A percentile compares a stretch with the other conserved stretches of the same genome.
Evolutionary conservation across 495 filamentous ascomycete species (phyloP).

Genomic region (Cercophora newfieldiana): DNA sequence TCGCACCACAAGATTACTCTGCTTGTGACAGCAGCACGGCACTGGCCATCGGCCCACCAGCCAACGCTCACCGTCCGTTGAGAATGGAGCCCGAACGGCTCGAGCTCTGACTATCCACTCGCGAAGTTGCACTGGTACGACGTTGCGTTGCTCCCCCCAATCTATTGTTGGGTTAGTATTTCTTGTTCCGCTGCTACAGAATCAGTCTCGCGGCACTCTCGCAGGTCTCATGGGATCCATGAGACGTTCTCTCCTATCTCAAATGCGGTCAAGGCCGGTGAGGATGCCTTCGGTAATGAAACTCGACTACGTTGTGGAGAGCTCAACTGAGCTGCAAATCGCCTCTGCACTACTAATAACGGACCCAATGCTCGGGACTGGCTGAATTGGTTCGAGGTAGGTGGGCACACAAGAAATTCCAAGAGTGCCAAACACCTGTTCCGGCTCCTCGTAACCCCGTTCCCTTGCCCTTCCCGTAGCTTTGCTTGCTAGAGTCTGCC

Average conservation of each 20-base stretch:
- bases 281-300: too few species aligned
- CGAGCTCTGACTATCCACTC: background rate
- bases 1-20: background rate
- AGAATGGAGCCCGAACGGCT: constrained; percentile 1
- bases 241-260: too few species aligned
- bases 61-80: background rate
- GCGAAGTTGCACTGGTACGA: constrained; percentile 9
- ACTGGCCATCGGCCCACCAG: background rate
- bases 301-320: too few species aligned
- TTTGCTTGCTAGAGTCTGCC: background rate
- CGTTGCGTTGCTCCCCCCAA: background rate
- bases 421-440: background rate
- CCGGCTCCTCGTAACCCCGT: background rate
- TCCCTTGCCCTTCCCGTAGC: background rate
- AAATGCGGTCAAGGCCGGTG: too few species aligned
- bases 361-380: too few species aligned
- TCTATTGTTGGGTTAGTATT: background rate
- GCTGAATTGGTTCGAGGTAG: too few species aligned
- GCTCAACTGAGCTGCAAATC: too few species aligned
- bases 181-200: background rate
- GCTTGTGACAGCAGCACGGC: background rate
- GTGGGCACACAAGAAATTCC: too few species aligned
- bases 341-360: too few species aligned
- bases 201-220: too few species aligned
- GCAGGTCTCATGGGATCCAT: too few species aligned